Evolutionary conservation across 2,329 filamentous ascomycete species (phyloP).

Genomic region (Chalaropsis ovoidea): DNA sequence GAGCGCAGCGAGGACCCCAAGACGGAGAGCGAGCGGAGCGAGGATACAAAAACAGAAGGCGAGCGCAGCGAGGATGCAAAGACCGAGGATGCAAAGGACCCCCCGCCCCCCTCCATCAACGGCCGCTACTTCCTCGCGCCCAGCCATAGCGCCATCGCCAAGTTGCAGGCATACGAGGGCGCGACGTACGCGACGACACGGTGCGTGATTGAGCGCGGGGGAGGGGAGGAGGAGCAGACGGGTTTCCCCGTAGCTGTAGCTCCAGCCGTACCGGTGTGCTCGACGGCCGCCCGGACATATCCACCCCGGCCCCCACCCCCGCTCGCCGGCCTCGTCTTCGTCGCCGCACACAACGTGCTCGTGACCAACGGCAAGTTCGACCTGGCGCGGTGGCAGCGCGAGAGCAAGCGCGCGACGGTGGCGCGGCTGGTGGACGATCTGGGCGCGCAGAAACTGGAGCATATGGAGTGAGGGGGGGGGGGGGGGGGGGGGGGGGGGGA

Average conservation of each 20-base stretch:
- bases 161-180: slow-evolving; percentile 18
- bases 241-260: no score
- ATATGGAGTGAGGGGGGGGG: no score
- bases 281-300: background rate
- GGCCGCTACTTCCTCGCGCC: slow-evolving; percentile 13
- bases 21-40: background rate
- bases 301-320: no score
- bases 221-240: background rate
- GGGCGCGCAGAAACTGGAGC: no score
- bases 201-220: slow-evolving; percentile 14
- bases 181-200: slow-evolving; percentile 15
- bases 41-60: no score
- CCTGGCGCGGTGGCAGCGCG: slow-evolving; percentile 18
- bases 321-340: slow-evolving; percentile 14
- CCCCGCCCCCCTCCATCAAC: background rate
- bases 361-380: slow-evolving; percentile 14
- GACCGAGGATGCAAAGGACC: no score
- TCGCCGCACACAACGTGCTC: slow-evolving; percentile 16
- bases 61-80: no score
- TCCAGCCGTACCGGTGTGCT: background rate
- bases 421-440: slow-evolving; percentile 15
- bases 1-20: background rate
- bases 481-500: no score
- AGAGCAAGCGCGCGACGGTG: slow-evolving; percentile 20
- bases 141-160: background rate